Evolutionary conservation across 768 basidiomycete species (phyloP).

Genomic region (Boletus speciosus): DNA sequence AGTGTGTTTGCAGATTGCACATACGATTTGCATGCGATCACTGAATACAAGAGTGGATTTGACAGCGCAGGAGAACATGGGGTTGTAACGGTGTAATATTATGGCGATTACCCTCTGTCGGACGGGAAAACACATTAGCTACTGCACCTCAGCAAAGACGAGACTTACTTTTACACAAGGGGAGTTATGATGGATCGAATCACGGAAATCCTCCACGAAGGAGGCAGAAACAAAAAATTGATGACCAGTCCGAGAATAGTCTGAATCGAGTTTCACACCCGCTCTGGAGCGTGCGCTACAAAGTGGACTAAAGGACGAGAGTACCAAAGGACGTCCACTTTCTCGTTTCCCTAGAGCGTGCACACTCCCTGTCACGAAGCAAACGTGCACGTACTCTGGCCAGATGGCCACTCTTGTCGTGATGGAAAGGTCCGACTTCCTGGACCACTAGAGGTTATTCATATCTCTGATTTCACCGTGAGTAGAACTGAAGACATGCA

Average conservation of each 20-base stretch:
- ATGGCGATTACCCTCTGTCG: too few species aligned
- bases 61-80: not conserved
- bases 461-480: not conserved
- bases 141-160: not conserved
- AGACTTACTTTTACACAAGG: not conserved
- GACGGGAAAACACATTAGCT: not conserved
- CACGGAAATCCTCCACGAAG: conserved; percentile 9
- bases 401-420: not conserved
- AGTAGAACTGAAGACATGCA: too few species aligned
- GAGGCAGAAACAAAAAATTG: conserved; percentile 9
- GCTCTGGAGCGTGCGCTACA: conserved; percentile 14
- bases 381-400: not conserved
- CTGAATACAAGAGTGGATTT: not conserved
- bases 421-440: not conserved
- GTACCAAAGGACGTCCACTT: conserved; percentile 4
- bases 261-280: conserved; percentile 33
- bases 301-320: conserved; percentile 30
- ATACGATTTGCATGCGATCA: not conserved
- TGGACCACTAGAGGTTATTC: too few species aligned
- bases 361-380: not conserved
- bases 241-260: conserved; percentile 30
- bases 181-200: not conserved
- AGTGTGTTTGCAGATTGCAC: not conserved
- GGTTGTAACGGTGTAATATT: not conserved
- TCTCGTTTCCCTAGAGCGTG: conserved; percentile 20